phyloP scores from a whole-genome alignment of 139 green algal species.

The Coccomyxa sp. region DNA sequence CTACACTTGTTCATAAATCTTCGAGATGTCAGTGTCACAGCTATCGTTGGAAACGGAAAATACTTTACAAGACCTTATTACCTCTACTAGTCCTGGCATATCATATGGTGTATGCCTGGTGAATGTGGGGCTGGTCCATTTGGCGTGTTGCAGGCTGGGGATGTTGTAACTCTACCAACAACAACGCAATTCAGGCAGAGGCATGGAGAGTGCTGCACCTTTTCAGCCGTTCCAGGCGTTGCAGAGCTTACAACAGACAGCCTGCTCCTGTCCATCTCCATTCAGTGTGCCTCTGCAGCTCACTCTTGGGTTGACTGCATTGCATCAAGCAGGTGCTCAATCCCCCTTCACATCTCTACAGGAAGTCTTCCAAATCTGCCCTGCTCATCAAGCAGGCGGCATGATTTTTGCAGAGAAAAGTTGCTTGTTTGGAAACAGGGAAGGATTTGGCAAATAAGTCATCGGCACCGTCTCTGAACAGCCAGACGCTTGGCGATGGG shows the following conservation, averaged over 20 bases:
- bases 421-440: background rate
- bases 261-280: background rate
- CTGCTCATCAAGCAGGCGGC: background rate
- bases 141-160: too few relatives aligned
- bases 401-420: background rate
- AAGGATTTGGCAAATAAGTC: background rate
- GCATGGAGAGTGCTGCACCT: too few relatives aligned
- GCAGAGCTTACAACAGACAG: background rate
- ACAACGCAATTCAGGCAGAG: too few relatives aligned
- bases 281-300: background rate
- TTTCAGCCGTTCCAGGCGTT: background rate
- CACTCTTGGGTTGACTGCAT: background rate
- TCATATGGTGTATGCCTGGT: too few relatives aligned
- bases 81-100: too few relatives aligned
- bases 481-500: conserved; percentile 33
- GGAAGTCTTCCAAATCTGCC: background rate
- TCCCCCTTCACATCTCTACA: background rate
- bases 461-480: background rate
- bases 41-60: too few relatives aligned
- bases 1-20: too few relatives aligned
- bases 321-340: background rate
- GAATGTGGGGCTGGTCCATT: too few relatives aligned
- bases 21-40: too few relatives aligned
- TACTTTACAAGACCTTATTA: too few relatives aligned
- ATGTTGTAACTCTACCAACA: too few relatives aligned